phyloP scores from a whole-genome alignment of 2,329 filamentous ascomycete species.

The Elsinoe perseae region DNA sequence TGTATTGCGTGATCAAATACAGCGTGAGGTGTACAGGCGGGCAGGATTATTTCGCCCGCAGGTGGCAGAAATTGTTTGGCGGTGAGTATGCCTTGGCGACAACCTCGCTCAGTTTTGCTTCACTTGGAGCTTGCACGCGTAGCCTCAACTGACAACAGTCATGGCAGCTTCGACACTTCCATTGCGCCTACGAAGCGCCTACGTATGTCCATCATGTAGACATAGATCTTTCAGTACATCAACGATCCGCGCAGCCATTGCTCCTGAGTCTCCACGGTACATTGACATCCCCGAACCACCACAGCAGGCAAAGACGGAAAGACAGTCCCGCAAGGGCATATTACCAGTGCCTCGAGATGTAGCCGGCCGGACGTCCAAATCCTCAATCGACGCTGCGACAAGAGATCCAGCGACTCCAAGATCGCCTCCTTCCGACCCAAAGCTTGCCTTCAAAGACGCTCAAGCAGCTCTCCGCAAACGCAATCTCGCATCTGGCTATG shows the following conservation, averaged over 20 bases:
- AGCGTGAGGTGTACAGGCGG: not conserved
- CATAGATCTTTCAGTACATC: constrained; percentile 41
- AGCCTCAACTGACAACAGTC: not conserved
- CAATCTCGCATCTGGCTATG: constrained; percentile 46
- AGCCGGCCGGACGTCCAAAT: constrained; percentile 45
- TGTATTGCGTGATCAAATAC: not conserved
- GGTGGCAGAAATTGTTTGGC: constrained; percentile 12
- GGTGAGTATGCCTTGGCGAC: constrained; percentile 8
- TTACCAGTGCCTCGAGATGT: constrained; percentile 76
- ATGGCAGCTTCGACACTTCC: constrained; percentile 37
- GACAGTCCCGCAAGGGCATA: constrained; percentile 59
- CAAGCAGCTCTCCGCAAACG: constrained; percentile 65
- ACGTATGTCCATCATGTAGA: constrained; percentile 31
- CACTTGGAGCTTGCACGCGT: constrained; percentile 1
- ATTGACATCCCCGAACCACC: constrained; percentile 70
- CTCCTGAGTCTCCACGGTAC: constrained; percentile 81
- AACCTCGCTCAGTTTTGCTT: not conserved
- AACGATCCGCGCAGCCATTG: constrained; percentile 43
- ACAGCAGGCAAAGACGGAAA: constrained; percentile 55
- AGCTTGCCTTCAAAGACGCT: constrained; percentile 58
- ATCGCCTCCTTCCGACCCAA: constrained; percentile 17
- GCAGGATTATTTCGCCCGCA: constrained; percentile 4
- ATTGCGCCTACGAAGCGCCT: constrained; percentile 26
- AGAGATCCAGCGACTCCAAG: constrained; percentile 28
- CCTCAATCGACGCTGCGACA: constrained; percentile 22